Conservation (phyloP, 2,329 filamentous ascomycete species). For the Pyrenophora teres region DNA sequence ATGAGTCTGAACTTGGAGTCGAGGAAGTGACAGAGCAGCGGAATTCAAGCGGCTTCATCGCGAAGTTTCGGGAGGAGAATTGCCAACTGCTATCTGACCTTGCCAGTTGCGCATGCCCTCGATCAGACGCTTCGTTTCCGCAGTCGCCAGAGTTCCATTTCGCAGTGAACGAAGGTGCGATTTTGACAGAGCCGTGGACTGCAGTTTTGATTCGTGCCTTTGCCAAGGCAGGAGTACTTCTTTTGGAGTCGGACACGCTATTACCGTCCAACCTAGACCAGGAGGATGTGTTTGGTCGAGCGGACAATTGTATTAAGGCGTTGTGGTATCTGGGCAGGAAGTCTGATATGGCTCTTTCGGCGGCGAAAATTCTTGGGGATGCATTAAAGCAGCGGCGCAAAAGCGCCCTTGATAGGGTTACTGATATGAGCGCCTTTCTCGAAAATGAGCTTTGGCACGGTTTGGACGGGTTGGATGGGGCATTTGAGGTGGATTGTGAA, state of each 20-base stretch:
- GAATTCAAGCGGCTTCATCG: conserved; percentile 41
- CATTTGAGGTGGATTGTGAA: conserved; percentile 26
- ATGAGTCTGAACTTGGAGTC: conserved; percentile 44
- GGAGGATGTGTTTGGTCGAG: conserved; percentile 45
- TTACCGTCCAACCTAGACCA: conserved; percentile 11
- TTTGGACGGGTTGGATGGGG: conserved; percentile 25
- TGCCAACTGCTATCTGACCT: conserved; percentile 56
- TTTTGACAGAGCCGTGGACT: conserved; percentile 66
- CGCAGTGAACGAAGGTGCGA: conserved; percentile 59
- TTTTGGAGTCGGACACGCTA: conserved; percentile 46
- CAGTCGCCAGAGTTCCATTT: conserved; percentile 56
- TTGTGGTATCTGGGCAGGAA: conserved; percentile 62
- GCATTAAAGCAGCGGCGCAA: conserved; percentile 37
- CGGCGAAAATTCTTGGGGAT: conserved; percentile 47
- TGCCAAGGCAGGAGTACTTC: conserved; percentile 52
- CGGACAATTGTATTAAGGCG: conserved; percentile 58
- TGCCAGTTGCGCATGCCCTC: conserved; percentile 53
- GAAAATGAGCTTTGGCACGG: conserved; percentile 35
- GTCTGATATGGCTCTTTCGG: conserved; percentile 57
- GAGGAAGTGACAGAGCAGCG: conserved; percentile 33
- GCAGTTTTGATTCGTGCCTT: conserved; percentile 60
- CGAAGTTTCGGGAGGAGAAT: conserved; percentile 51
- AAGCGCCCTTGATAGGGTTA: conserved; percentile 26
- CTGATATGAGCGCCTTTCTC: conserved; percentile 32
- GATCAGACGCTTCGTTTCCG: conserved; percentile 32